phyloP scores from a whole-genome alignment of 768 basidiomycete genomes.

The Lepiota brunneoincarnata region DNA sequence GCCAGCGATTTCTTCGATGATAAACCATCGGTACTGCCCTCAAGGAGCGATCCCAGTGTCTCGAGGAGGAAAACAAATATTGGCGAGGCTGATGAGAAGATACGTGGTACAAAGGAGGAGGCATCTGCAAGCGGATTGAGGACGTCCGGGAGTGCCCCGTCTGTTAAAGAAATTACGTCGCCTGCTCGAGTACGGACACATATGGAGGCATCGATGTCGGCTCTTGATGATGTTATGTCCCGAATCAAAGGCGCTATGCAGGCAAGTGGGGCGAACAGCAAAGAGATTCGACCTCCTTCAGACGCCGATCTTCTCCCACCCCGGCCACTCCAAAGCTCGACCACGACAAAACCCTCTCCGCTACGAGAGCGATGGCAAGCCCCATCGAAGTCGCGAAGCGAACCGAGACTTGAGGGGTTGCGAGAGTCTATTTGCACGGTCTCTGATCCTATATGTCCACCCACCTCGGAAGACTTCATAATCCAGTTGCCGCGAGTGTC shows the following conservation, averaged over 20 bases:
- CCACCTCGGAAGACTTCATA: slow-evolving; percentile 35
- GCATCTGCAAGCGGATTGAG: not conserved
- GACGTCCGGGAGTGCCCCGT: not conserved
- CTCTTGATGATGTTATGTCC: slow-evolving; percentile 80
- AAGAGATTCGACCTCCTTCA: slow-evolving; percentile 24
- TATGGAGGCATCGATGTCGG: slow-evolving; percentile 58
- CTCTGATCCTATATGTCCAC: slow-evolving; percentile 46
- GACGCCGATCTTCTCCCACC: slow-evolving; percentile 23
- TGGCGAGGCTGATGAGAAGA: not conserved
- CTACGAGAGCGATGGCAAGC: slow-evolving; percentile 55
- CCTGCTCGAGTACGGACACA: slow-evolving; percentile 29
- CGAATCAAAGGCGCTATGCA: slow-evolving; percentile 83
- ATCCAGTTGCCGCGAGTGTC: slow-evolving; percentile 50
- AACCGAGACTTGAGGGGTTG: slow-evolving; percentile 31
- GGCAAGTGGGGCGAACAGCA: slow-evolving; percentile 16
- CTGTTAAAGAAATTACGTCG: slow-evolving; percentile 15
- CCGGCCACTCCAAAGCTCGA: slow-evolving; percentile 18
- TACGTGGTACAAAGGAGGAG: slow-evolving; percentile 4
- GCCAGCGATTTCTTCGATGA: slow-evolving; percentile 79
- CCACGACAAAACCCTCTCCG: slow-evolving; percentile 19
- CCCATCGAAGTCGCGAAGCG: slow-evolving; percentile 34
- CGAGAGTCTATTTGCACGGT: slow-evolving; percentile 48
- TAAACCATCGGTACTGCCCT: slow-evolving; percentile 18
- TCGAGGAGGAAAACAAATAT: slow-evolving; percentile 40
- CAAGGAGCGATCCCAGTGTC: slow-evolving; percentile 34